phyloP scores from a whole-genome alignment of 345 rosid species.

The Bruguiera gymnorhiza region DNA sequence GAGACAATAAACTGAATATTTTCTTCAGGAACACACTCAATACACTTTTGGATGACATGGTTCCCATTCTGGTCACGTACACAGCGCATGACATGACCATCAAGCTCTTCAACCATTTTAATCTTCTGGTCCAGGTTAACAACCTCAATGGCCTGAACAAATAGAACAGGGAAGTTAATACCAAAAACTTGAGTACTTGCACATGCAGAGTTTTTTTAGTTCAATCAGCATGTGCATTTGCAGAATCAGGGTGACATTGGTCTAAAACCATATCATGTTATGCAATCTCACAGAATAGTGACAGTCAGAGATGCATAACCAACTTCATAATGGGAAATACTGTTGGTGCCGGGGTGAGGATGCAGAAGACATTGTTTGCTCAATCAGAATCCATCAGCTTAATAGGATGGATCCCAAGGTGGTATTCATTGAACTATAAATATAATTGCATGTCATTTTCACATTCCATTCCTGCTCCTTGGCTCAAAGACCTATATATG shows the following conservation, averaged over 20 bases:
- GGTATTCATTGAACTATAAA: background rate
- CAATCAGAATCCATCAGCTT: background rate
- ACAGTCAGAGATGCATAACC: background rate
- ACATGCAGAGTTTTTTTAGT: background rate
- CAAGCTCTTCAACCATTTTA: constrained; percentile 87
- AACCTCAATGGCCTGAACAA: constrained; percentile 77
- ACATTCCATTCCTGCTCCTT: background rate
- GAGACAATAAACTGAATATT: constrained; percentile 70
- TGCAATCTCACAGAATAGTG: background rate
- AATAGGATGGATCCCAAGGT: background rate
- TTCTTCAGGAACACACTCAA: constrained; percentile 92
- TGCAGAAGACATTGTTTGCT: background rate
- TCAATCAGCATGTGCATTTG: background rate
- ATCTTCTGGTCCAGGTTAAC: constrained; percentile 87
- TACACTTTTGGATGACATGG: constrained; percentile 96
- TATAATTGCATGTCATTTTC: background rate
- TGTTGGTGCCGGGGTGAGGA: no score
- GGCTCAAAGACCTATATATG: background rate
- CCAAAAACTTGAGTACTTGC: background rate
- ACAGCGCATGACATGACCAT: constrained; percentile 88
- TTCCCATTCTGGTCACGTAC: constrained; percentile 98
- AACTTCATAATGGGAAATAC: no score
- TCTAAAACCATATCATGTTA: background rate
- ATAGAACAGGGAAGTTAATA: background rate
- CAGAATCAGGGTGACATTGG: background rate